Percentiles rank a stretch among this genome's conserved stretches.
These are phyloP conservation scores for Globisporangium polare DNA, from an alignment of 352 stramenopile genomes.

Conservation along the genomic window DNA sequence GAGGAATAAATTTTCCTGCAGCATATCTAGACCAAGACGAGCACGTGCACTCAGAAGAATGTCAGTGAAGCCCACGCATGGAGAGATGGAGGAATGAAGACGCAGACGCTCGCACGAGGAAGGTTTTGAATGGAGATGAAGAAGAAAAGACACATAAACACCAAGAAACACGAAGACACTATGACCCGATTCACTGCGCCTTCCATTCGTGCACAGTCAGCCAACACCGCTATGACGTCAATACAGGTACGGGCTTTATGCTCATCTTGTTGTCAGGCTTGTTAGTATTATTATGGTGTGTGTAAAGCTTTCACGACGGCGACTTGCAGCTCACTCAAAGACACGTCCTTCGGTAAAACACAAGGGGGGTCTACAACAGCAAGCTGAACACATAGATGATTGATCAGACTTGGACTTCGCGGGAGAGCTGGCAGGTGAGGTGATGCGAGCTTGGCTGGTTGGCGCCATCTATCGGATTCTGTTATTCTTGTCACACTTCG, in stretches of 20 bases:
- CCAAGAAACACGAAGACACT: constrained; percentile 2
- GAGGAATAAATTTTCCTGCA: constrained; percentile 36
- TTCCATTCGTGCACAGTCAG: background rate
- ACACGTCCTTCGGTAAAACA: too few relatives aligned
- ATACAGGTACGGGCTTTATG: too few relatives aligned
- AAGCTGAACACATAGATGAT: too few relatives aligned
- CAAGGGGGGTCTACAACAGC: too few relatives aligned
- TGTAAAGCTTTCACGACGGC: too few relatives aligned
- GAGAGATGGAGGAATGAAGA: background rate
- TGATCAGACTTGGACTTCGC: background rate
- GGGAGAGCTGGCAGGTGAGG: too few relatives aligned
- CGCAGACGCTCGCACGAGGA: background rate
- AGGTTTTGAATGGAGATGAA: constrained; percentile 4
- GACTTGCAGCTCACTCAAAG: too few relatives aligned
- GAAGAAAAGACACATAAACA: constrained; percentile 5
- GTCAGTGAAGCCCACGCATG: background rate
- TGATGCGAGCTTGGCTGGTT: too few relatives aligned
- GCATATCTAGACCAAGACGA: constrained; percentile 3
- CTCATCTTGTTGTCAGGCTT: background rate
- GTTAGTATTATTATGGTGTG: too few relatives aligned
- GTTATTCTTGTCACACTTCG: constrained; percentile 21
- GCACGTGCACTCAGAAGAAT: background rate
- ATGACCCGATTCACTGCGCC: background rate
- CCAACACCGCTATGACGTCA: too few relatives aligned
- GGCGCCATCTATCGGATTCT: background rate